Conservation (phyloP, 2,329 filamentous ascomycete species). For the Sporothrix schenckii region DNA sequence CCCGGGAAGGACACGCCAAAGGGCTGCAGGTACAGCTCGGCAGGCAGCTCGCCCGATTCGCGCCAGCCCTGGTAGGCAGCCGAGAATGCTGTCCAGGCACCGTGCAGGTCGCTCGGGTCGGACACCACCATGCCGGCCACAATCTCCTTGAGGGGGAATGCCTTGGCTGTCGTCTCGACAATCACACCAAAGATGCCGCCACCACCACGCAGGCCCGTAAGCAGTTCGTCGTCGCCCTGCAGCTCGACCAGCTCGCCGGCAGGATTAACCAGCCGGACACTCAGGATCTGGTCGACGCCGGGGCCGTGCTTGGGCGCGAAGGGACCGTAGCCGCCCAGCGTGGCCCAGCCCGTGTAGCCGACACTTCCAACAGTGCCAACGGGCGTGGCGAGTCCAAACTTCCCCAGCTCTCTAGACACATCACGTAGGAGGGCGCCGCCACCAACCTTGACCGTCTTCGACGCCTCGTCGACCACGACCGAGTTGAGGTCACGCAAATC, state of each 20-base stretch:
- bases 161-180: conserved; percentile 39
- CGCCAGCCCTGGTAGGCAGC: conserved; percentile 15
- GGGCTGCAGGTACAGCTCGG: conserved; percentile 20
- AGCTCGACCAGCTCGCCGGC: conserved; percentile 40
- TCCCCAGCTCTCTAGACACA: conserved; percentile 29
- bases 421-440: not conserved
- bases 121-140: not conserved
- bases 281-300: conserved; percentile 46
- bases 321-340: conserved; percentile 44
- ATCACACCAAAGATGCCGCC: conserved; percentile 41
- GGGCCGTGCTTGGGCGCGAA: conserved; percentile 41
- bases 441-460: not conserved
- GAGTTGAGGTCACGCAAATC: conserved; percentile 3
- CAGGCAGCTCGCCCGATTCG: not conserved
- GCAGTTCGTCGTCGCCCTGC: conserved; percentile 37
- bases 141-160: conserved; percentile 34
- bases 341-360: conserved; percentile 45
- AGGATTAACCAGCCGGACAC: conserved; percentile 39
- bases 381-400: conserved; percentile 35
- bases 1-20: conserved; percentile 5
- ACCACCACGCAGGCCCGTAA: conserved; percentile 40
- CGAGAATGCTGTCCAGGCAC: conserved; percentile 8
- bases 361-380: conserved; percentile 35
- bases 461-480: not conserved
- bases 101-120: not conserved